Evolutionary conservation across 305 asterid genomes (phyloP).

Genomic region (Coffea humblotiana): DNA sequence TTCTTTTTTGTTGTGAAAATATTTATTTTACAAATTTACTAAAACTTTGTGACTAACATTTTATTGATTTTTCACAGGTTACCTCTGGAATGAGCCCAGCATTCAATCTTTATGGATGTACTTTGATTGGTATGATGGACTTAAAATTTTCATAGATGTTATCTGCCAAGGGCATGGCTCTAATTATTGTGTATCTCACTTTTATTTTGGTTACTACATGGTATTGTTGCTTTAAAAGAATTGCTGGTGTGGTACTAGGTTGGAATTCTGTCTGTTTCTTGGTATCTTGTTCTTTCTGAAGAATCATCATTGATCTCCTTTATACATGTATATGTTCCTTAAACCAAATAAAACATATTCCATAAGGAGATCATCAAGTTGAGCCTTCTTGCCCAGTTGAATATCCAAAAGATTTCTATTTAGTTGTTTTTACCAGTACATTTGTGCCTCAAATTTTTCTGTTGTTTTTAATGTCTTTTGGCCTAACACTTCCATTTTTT

Average conservation of each 20-base stretch:
- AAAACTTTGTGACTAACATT: constrained; percentile 9
- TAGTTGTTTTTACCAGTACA: no score
- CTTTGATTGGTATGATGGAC: constrained; percentile 62
- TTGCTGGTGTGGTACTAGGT: not conserved
- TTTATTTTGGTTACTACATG: not conserved
- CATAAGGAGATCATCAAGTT: not conserved
- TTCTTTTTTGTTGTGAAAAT: constrained; percentile 1
- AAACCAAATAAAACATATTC: not conserved
- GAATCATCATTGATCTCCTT: not conserved
- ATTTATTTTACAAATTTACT: constrained; percentile 8
- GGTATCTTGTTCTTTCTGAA: not conserved
- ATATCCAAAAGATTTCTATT: not conserved
- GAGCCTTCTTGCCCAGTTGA: not conserved
- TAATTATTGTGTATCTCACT: not conserved
- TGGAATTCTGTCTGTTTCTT: not conserved
- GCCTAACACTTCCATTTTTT: not conserved
- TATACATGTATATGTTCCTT: not conserved
- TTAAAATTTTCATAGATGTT: not conserved
- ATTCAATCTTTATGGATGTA: constrained; percentile 79
- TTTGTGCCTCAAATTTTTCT: not conserved
- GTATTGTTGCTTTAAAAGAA: not conserved
- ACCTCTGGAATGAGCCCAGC: constrained; percentile 94
- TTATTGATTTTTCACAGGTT: constrained; percentile 45
- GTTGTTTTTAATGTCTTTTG: no score
- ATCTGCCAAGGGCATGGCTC: not conserved